Percentiles rank a stretch among this genome's conserved stretches.
phyloP scores from a whole-genome alignment of 2,329 filamentous ascomycete genomes.

The Aspergillus thermomutatus region DNA sequence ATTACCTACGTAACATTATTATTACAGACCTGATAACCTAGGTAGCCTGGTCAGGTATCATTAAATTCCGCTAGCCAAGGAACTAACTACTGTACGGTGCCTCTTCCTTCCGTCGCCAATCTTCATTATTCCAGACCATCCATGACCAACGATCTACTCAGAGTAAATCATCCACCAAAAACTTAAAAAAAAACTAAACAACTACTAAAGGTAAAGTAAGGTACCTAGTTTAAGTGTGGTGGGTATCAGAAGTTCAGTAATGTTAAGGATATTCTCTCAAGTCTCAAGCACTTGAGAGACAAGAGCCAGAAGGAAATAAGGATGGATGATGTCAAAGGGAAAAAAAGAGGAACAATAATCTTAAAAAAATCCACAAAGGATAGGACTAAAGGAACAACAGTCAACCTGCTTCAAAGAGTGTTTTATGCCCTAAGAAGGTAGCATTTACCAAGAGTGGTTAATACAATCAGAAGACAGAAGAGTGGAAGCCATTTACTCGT shows the following conservation, averaged over 20 bases:
- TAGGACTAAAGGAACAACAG: neutral
- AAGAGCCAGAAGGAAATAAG: no score
- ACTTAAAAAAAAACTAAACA: slow-evolving; percentile 12
- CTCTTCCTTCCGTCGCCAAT: slow-evolving; percentile 20
- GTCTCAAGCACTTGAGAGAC: neutral
- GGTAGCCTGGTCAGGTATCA: neutral
- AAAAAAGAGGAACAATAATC: neutral
- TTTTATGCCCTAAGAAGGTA: neutral
- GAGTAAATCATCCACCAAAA: slow-evolving; percentile 1
- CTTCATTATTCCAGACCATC: slow-evolving; percentile 20
- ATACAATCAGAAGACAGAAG: slow-evolving; percentile 2
- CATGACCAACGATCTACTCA: neutral
- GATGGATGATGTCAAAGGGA: neutral
- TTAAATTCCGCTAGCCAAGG: slow-evolving; percentile 6
- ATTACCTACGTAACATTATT: neutral
- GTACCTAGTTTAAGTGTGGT: neutral
- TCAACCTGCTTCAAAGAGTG: neutral
- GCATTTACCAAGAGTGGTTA: slow-evolving; percentile 1
- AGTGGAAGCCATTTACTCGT: neutral
- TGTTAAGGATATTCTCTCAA: slow-evolving; percentile 8
- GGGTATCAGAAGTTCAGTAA: slow-evolving; percentile 4
- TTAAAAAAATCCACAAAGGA: neutral
- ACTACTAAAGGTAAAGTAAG: no score
- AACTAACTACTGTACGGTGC: slow-evolving; percentile 14
- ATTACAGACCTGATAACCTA: neutral